Evolutionary conservation across 2,329 filamentous ascomycete species (phyloP).

Genomic region (Hysterium pulicare): DNA sequence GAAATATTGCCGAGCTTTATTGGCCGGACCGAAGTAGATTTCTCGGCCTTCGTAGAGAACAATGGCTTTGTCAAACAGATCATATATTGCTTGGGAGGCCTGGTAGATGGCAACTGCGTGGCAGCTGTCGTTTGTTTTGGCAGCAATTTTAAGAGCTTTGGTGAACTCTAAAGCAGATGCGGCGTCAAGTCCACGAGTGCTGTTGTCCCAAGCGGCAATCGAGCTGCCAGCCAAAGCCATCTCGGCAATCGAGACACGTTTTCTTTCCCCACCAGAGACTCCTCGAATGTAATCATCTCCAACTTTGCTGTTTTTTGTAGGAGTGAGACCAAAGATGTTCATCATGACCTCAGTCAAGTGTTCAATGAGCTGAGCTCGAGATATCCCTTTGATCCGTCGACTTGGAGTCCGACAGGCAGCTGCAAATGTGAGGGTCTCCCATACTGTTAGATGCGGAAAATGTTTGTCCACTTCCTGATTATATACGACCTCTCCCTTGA

Average conservation of each 20-base stretch:
- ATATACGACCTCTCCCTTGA: conserved; percentile 46
- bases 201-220: conserved; percentile 46
- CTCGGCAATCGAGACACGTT: conserved; percentile 61
- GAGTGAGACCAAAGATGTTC: conserved; percentile 52
- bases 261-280: conserved; percentile 60
- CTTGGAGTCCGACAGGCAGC: conserved; percentile 51
- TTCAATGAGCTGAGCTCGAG: conserved; percentile 44
- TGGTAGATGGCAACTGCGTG: conserved; percentile 60
- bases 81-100: conserved; percentile 51
- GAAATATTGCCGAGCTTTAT: conserved; percentile 62
- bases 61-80: conserved; percentile 68
- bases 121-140: conserved; percentile 49
- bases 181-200: conserved; percentile 38
- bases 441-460: conserved; percentile 56
- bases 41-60: conserved; percentile 74
- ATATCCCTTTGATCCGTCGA: conserved; percentile 31
- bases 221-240: conserved; percentile 41
- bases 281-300: conserved; percentile 59
- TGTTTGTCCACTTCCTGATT: conserved; percentile 50
- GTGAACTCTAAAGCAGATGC: conserved; percentile 50
- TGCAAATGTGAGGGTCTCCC: conserved; percentile 56
- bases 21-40: conserved; percentile 69
- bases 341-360: conserved; percentile 51
- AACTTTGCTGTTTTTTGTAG: conserved; percentile 55
- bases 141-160: conserved; percentile 49